Conservation (phyloP, 768 basidiomycete genomes). For the Tephrocybe sp. region DNA sequence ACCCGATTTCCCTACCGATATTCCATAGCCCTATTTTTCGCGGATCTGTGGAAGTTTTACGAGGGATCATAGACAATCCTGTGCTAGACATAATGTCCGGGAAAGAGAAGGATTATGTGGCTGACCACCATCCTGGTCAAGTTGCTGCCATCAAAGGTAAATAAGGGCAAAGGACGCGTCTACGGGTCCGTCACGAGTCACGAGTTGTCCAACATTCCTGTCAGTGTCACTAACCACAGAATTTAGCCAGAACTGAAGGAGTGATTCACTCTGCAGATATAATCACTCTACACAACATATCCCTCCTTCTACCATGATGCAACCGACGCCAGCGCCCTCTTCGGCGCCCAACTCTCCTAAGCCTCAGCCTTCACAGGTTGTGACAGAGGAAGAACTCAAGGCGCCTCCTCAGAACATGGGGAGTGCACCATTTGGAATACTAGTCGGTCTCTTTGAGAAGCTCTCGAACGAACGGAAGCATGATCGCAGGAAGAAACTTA, state of each 20-base stretch:
- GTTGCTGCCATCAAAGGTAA: conserved; percentile 18
- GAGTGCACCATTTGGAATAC: conserved; percentile 68
- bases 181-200: conserved; percentile 14
- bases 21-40: conserved; percentile 82
- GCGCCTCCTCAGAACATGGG: conserved; percentile 65
- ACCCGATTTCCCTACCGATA: conserved; percentile 81
- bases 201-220: conserved; percentile 16
- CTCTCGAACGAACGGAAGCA: conserved; percentile 72
- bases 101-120: conserved; percentile 17
- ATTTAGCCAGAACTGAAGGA: not conserved
- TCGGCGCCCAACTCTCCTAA: conserved; percentile 50
- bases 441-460: conserved; percentile 73
- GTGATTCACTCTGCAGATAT: no score
- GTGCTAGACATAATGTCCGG: conserved; percentile 26
- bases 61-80: conserved; percentile 24
- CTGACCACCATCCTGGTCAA: conserved; percentile 9
- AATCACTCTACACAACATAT: no score
- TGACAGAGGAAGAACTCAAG: conserved; percentile 26
- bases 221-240: not conserved
- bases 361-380: conserved; percentile 8
- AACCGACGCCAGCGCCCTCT: conserved; percentile 69
- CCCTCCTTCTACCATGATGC: conserved; percentile 49
- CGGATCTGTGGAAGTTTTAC: conserved; percentile 34
- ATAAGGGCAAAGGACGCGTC: conserved; percentile 38
- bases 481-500: conserved; percentile 66